Evolutionary conservation across 495 filamentous ascomycete species (phyloP).

Genomic region (Poronia punctata): DNA sequence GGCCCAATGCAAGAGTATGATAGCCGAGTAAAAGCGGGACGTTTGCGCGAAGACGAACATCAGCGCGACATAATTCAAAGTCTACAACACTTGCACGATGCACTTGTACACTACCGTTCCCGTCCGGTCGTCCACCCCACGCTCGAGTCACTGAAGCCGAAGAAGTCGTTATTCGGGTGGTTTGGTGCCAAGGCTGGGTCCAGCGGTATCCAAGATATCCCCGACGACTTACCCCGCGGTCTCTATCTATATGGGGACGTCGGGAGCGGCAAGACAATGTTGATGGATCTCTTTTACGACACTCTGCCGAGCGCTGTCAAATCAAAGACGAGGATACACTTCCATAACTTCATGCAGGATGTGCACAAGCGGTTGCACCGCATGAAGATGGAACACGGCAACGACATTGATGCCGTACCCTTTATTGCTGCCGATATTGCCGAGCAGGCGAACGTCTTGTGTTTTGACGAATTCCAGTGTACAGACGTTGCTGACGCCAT

Average conservation of each 20-base stretch:
- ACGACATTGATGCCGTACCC: slow-evolving; percentile 84
- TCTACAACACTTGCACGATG: slow-evolving; percentile 83
- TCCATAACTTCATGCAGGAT: slow-evolving; percentile 99
- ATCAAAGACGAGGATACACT: slow-evolving; percentile 92
- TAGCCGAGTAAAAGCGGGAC: slow-evolving; percentile 59
- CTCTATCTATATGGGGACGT: slow-evolving; percentile 96
- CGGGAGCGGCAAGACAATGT: slow-evolving; percentile 97
- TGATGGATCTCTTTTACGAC: slow-evolving; percentile 98
- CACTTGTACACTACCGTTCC: slow-evolving; percentile 65
- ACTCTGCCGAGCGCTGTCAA: slow-evolving; percentile 75
- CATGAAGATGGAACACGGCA: slow-evolving; percentile 82
- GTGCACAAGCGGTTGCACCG: slow-evolving; percentile 87
- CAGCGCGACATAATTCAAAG: slow-evolving; percentile 85
- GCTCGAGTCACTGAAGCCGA: slow-evolving; percentile 60
- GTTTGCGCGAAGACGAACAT: slow-evolving; percentile 78
- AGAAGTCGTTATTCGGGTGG: slow-evolving; percentile 62
- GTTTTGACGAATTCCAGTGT: slow-evolving; percentile 98
- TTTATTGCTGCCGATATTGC: slow-evolving; percentile 93
- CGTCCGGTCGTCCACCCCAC: slow-evolving; percentile 70
- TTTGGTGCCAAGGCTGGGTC: slow-evolving; percentile 46
- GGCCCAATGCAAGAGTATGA: slow-evolving; percentile 89
- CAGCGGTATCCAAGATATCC: slow-evolving; percentile 44
- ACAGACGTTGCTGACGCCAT: slow-evolving; percentile 98
- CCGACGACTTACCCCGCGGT: slow-evolving; percentile 71
- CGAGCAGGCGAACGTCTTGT: slow-evolving; percentile 74